phyloP scores from a whole-genome alignment of 441 rosid genomes.

The Bruguiera hainesii region DNA sequence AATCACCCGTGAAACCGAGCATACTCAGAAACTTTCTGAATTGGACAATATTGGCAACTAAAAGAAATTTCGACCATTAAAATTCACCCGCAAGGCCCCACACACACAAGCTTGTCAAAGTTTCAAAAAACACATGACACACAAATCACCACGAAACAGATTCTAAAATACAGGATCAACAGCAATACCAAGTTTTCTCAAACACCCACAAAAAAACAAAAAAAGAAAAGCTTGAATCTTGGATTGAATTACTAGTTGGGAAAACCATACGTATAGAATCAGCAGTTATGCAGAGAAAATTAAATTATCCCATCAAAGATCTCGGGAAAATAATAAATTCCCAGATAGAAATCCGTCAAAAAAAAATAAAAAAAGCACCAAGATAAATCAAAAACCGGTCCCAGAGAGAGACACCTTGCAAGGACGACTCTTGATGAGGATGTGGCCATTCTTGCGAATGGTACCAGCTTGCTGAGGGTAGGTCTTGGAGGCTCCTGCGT shows the following conservation, averaged over 20 bases:
- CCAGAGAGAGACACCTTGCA: constrained; percentile 42
- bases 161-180: neutral
- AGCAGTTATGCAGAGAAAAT: neutral
- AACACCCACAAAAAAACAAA: neutral
- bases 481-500: constrained; percentile 90
- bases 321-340: constrained; percentile 12
- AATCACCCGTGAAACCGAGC: constrained; percentile 6
- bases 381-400: neutral
- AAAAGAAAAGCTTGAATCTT: neutral
- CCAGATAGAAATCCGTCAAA: neutral
- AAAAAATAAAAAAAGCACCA: neutral
- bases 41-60: neutral
- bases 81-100: neutral
- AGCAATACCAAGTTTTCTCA: neutral
- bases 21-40: neutral
- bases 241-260: neutral
- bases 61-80: neutral
- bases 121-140: neutral
- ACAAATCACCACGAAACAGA: neutral
- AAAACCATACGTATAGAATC: neutral
- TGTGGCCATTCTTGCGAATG: constrained; percentile 80
- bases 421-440: constrained; percentile 82
- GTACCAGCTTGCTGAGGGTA: constrained; percentile 85
- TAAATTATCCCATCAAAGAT: constrained; percentile 13
- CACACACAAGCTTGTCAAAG: neutral